Evolutionary conservation across 73 alveolate species (phyloP).

Genomic region (Symbiodinium pilosum): DNA sequence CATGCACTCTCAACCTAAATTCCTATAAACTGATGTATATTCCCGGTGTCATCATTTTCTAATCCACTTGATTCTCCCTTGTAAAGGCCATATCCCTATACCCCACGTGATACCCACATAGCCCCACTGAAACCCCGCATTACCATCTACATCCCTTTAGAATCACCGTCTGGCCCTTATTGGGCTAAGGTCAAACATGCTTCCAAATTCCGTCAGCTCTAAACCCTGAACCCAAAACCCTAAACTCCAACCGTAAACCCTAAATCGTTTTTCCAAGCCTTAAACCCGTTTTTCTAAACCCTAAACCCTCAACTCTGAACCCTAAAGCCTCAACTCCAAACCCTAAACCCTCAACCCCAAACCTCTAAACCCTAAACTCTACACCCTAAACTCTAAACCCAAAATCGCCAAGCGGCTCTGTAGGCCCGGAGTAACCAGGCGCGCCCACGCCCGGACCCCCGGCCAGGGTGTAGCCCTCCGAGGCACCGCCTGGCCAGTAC

Average conservation of each 20-base stretch:
- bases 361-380: background rate
- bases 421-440: constrained; percentile 60
- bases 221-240: background rate
- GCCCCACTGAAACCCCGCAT: background rate
- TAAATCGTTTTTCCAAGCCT: no score
- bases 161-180: no score
- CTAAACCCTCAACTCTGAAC: background rate
- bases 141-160: no score
- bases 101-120: no score
- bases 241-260: background rate
- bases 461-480: constrained; percentile 46
- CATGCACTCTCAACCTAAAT: no score
- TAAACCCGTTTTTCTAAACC: no score
- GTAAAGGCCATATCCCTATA: no score
- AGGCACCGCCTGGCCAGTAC: constrained; percentile 53
- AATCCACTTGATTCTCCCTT: no score
- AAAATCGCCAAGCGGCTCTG: background rate
- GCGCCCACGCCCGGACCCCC: constrained; percentile 84
- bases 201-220: background rate
- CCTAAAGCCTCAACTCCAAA: background rate
- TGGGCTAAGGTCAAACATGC: no score
- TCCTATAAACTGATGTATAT: no score
- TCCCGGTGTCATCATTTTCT: no score
- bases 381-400: background rate
- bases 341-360: background rate